Base-by-base conservation (phyloP, 192 early-diverging fungal genomes). In the Pilaira anomala region DNA sequence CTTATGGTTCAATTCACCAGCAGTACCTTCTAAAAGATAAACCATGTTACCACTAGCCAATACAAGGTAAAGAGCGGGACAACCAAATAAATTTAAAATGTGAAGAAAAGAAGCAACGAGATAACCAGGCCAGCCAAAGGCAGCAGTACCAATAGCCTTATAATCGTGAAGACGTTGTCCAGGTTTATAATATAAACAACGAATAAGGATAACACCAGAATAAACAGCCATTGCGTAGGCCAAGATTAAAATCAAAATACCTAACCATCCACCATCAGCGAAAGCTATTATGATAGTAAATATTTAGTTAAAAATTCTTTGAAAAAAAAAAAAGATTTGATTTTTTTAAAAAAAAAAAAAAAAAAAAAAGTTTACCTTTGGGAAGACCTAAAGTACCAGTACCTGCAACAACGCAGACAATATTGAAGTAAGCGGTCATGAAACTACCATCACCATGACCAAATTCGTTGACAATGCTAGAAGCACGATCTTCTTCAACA, bases 381-480 rank as follows among this genome's bases (percentile, higher is more conserved):
- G 93, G 93, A n/a, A 95, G 81, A 74, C 93, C 91, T 19, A 93
- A 77, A 18, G 91, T 84, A 24, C 93, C 93, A n/a, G 87, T 89
- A 53, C 92, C 92, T 5, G 88, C 88, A 29, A 87, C 78, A 18
- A 86, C 77, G 21, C 66, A 68, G 13, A 68, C 66, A 7, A 68
- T 57, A 11, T 68, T 68, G 18, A 68, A 68, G 30, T 68, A 68
- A 18, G 66, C 66, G 9, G 66, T 68, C 28, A 68, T 44, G 14
- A 68, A 68, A 26, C 41, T 33, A 28, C 66, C 66, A 7, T 44
- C 25, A 28, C 66, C 66, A 36, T 68, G 66, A 9, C 60, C 66
- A 42, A 48, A 68, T 1, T 54, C 51, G 29, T 68, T 53, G 24
- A 44, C 28, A 18, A 28, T 30, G 21, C 22, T 28, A 7, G 51